Conservation (phyloP, 1,139 yeast species). For the Protomyces macrosporus region DNA sequence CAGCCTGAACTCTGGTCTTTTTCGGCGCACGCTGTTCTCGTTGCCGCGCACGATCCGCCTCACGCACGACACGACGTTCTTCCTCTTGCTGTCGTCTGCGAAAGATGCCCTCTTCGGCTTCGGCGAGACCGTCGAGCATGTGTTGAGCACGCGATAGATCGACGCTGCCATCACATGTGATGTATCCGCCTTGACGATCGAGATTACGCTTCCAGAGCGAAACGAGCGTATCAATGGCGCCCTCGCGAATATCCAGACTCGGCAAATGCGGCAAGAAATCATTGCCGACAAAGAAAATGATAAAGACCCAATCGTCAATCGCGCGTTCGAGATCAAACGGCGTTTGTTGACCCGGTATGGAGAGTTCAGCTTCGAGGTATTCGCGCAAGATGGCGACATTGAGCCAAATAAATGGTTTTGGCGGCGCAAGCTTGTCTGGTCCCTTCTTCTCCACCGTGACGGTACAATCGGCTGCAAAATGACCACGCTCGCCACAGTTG, state of each 20-base stretch:
- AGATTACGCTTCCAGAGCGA: slow-evolving; percentile 75
- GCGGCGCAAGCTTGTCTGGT: slow-evolving; percentile 51
- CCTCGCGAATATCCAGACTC: slow-evolving; percentile 87
- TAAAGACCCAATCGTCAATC: slow-evolving; percentile 96
- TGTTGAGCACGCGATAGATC: slow-evolving; percentile 71
- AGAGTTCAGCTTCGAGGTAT: slow-evolving; percentile 76
- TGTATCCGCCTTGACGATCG: slow-evolving; percentile 63
- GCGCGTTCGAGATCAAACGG: slow-evolving; percentile 89
- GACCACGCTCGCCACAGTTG: slow-evolving; percentile 33
- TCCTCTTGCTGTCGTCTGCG: slow-evolving; percentile 63
- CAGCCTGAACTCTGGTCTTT: slow-evolving; percentile 7
- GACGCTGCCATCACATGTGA: slow-evolving; percentile 81
- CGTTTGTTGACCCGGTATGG: slow-evolving; percentile 62
- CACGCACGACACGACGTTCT: slow-evolving; percentile 56
- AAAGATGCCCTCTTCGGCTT: slow-evolving; percentile 76
- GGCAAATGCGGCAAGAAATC: slow-evolving; percentile 98
- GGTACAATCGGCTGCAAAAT: slow-evolving; percentile 33
- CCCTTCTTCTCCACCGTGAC: slow-evolving; percentile 36
- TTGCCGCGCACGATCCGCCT: slow-evolving; percentile 53
- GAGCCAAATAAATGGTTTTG: slow-evolving; percentile 89
- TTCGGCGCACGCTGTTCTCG: slow-evolving; percentile 34
- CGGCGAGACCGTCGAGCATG: slow-evolving; percentile 59
- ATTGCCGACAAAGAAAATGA: slow-evolving; percentile 98
- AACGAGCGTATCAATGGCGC: slow-evolving; percentile 77
- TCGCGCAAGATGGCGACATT: slow-evolving; percentile 85